A percentile compares a stretch with the other conserved stretches of the same genome.
These are phyloP conservation scores for Arthroderma uncinatum DNA, from an alignment of 2,329 filamentous ascomycete species.

Conservation along the genomic window DNA sequence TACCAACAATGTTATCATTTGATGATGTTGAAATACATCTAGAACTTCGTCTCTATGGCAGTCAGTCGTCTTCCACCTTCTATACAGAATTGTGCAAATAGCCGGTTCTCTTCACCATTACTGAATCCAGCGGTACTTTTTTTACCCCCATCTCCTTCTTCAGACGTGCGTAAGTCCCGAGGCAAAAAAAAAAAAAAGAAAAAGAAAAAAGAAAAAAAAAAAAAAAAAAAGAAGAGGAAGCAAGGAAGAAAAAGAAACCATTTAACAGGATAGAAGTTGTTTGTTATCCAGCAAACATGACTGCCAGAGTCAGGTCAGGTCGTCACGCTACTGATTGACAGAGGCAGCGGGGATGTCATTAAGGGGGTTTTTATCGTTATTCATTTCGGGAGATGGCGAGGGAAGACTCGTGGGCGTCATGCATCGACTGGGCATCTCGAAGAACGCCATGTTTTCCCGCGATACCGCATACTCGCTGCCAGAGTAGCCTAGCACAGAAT, in stretches of 20 bases:
- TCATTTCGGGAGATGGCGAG: background rate
- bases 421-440: conserved; percentile 26
- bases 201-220: background rate
- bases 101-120: background rate
- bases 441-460: conserved; percentile 76
- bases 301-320: background rate
- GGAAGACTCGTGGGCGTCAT: background rate
- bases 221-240: background rate
- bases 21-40: conserved; percentile 1
- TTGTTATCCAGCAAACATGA: background rate
- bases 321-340: background rate
- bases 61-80: background rate
- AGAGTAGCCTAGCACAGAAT: conserved; percentile 70
- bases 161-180: background rate
- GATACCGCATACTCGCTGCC: conserved; percentile 91
- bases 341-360: conserved; percentile 1
- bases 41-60: background rate
- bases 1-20: background rate
- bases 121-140: conserved; percentile 3
- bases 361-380: conserved; percentile 2
- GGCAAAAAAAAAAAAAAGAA: background rate
- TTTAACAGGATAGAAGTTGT: background rate
- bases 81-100: conserved; percentile 4
- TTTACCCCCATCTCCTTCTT: background rate
- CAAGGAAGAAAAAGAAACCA: background rate